phyloP scores from a whole-genome alignment of 179 eudicot species.

The Dionaea muscipula region DNA sequence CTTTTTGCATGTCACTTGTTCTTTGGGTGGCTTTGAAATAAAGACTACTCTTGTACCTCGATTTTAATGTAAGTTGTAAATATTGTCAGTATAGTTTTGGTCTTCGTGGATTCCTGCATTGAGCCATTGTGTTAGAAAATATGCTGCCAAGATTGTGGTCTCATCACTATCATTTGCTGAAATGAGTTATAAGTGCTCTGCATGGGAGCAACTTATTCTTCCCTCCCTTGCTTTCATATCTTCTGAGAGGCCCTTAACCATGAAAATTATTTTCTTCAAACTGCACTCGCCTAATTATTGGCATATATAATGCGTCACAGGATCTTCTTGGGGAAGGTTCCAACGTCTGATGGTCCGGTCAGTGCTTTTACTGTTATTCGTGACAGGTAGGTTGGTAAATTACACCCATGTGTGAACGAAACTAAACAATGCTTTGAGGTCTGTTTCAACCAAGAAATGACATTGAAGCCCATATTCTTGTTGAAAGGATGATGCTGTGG shows the following conservation, averaged over 20 bases:
- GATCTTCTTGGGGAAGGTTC: constrained; percentile 89
- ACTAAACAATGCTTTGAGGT: constrained; percentile 2
- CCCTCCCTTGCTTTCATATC: constrained; percentile 1
- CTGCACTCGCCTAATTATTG: constrained; percentile 37
- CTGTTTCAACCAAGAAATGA: not conserved
- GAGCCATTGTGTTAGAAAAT: not conserved
- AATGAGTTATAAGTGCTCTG: not conserved
- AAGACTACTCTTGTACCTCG: not conserved
- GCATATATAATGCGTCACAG: constrained; percentile 75
- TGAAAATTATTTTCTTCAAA: constrained; percentile 16
- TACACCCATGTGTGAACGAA: constrained; percentile 20
- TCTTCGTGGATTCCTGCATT: not conserved
- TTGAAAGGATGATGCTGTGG: too few relatives aligned
- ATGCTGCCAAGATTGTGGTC: not conserved
- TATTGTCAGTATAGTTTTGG: not conserved
- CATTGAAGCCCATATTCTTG: too few relatives aligned
- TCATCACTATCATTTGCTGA: constrained; percentile 4
- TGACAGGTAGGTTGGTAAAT: constrained; percentile 92
- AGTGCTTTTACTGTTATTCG: constrained; percentile 72
- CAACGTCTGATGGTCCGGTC: constrained; percentile 72
- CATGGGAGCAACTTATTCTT: not conserved
- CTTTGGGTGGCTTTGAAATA: not conserved
- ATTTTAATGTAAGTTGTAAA: not conserved
- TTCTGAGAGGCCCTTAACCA: constrained; percentile 8
- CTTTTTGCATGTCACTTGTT: too few relatives aligned